These are phyloP conservation scores for Platanthera zijinensis DNA, from an alignment of 106 monocot species.

Conservation along the genomic window DNA sequence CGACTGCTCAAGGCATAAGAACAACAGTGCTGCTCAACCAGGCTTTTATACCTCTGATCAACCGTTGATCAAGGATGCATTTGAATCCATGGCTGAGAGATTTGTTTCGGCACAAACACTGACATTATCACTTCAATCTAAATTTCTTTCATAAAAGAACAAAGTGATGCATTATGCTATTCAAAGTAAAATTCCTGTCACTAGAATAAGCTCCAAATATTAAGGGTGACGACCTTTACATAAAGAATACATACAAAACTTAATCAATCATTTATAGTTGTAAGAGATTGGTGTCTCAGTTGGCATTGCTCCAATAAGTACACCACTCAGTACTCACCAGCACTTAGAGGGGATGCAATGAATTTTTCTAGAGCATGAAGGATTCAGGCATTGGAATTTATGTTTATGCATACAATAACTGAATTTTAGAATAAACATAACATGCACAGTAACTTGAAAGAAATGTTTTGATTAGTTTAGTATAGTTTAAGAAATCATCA, in stretches of 20 bases:
- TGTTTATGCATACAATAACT: neutral
- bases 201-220: neutral
- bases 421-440: neutral
- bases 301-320: neutral
- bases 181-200: neutral
- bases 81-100: slow-evolving; percentile 93
- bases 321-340: neutral
- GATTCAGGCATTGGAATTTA: neutral
- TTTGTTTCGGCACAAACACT: slow-evolving; percentile 24
- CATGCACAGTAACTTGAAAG: neutral
- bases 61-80: neutral
- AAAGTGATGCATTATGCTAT: neutral
- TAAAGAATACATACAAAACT: neutral
- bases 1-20: neutral
- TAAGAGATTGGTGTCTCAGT: neutral
- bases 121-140: neutral
- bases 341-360: neutral
- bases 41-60: neutral
- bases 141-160: neutral
- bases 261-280: neutral
- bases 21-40: neutral
- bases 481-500: neutral
- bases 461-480: neutral
- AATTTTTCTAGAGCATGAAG: neutral
- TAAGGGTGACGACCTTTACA: neutral